Percentiles rank a stretch among this genome's conserved stretches.
phyloP scores from a whole-genome alignment of 441 rosid genomes.

The Pelargonium myrrhifolium region DNA sequence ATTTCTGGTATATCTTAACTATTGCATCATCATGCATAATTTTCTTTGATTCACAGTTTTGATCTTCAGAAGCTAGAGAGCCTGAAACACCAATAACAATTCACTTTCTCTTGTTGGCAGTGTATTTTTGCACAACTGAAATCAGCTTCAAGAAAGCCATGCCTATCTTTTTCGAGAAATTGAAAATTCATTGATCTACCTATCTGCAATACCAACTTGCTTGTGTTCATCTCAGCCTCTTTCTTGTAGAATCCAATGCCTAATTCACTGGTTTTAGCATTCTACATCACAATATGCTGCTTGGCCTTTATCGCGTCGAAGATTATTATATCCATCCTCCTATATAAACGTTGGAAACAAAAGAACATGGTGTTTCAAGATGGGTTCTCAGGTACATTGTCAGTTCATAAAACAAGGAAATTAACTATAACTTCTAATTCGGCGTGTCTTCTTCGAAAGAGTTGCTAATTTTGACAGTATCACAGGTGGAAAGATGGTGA shows the following conservation, averaged over 20 bases:
- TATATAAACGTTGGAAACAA: constrained; percentile 57
- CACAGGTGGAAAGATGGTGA: constrained; percentile 70
- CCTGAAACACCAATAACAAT: no score
- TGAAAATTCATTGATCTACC: neutral
- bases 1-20: neutral
- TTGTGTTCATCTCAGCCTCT: neutral
- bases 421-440: neutral
- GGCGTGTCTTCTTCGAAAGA: neutral
- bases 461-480: neutral
- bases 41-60: no score
- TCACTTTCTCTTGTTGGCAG: no score
- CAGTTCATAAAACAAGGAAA: neutral
- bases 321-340: constrained; percentile 50
- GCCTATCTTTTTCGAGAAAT: neutral
- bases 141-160: neutral
- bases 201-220: neutral
- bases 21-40: no score
- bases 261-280: constrained; percentile 33
- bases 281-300: constrained; percentile 53
- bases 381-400: constrained; percentile 41
- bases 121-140: neutral
- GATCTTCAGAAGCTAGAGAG: neutral
- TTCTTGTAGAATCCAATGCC: constrained; percentile 32
- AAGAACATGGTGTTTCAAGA: constrained; percentile 35
- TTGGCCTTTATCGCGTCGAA: constrained; percentile 56